Percentiles rank a stretch among this genome's conserved stretches.
phyloP scores from a whole-genome alignment of 2,329 filamentous ascomycete species.

The Penicillium sp. region DNA sequence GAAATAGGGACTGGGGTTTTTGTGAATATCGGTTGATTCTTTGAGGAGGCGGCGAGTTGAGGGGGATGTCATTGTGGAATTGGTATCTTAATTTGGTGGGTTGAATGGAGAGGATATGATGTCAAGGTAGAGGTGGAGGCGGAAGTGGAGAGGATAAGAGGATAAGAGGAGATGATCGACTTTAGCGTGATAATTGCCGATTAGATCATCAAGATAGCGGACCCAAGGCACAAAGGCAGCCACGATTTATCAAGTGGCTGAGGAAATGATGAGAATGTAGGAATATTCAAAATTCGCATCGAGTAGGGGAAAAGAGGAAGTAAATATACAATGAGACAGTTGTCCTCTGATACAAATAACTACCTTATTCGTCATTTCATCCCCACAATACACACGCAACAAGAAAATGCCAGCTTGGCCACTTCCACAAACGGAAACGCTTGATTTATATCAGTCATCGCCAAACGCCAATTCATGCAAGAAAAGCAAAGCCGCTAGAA shows the following conservation, averaged over 20 bases:
- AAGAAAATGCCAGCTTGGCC: conserved; percentile 7
- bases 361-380: background rate
- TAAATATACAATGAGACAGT: background rate
- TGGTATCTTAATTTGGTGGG: background rate
- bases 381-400: background rate
- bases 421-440: background rate
- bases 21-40: conserved; percentile 85
- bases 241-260: background rate
- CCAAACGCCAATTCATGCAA: conserved; percentile 15
- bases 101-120: background rate
- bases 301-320: no score
- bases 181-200: background rate
- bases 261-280: background rate
- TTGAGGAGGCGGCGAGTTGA: conserved; percentile 59
- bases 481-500: conserved; percentile 2
- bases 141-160: conserved; percentile 5
- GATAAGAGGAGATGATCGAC: background rate
- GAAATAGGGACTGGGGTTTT: conserved; percentile 80
- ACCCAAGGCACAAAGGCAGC: conserved; percentile 3
- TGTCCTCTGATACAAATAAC: background rate
- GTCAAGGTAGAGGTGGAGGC: conserved; percentile 2
- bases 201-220: conserved; percentile 10
- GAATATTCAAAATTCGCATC: background rate
- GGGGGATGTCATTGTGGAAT: conserved; percentile 37
- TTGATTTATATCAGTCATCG: conserved; percentile 1